Evolutionary conservation across 768 basidiomycete species (phyloP).

Genomic region (Lenzites betulinus): DNA sequence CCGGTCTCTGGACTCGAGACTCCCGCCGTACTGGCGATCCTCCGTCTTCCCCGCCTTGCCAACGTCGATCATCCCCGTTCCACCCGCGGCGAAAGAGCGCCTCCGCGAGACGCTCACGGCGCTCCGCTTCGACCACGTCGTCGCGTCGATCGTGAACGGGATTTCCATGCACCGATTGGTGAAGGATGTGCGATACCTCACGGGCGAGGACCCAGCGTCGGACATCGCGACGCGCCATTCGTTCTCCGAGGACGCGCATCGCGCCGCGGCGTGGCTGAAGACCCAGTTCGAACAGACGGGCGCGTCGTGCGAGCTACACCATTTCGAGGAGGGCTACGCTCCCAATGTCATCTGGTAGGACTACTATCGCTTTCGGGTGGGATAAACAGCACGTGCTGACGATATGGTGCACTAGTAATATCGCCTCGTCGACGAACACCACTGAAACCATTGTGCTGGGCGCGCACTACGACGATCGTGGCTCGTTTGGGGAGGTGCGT

Average conservation of each 20-base stretch:
- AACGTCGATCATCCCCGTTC: conserved; percentile 54
- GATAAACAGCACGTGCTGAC: neutral
- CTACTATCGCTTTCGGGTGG: conserved; percentile 6
- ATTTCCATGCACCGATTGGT: conserved; percentile 66
- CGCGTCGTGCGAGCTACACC: conserved; percentile 65
- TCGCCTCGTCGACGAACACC: conserved; percentile 51
- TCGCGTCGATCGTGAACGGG: conserved; percentile 68
- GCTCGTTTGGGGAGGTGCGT: conserved; percentile 76
- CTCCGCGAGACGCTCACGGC: conserved; percentile 56
- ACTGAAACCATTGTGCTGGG: conserved; percentile 71
- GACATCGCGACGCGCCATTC: conserved; percentile 78
- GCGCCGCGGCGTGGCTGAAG: conserved; percentile 77
- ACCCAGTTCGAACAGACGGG: conserved; percentile 71
- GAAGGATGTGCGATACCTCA: conserved; percentile 76
- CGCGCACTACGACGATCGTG: conserved; percentile 90
- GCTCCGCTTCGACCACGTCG: conserved; percentile 65
- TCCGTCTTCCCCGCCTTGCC: conserved; percentile 58
- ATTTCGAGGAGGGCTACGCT: conserved; percentile 72
- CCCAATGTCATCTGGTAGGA: conserved; percentile 84
- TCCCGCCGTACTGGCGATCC: conserved; percentile 75
- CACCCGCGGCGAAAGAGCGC: conserved; percentile 50
- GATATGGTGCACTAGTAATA: conserved; percentile 46
- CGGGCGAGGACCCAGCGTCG: conserved; percentile 78
- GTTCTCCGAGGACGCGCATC: conserved; percentile 64
- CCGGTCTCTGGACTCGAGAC: conserved; percentile 37